These are phyloP conservation scores for Aspergillus fumigatus DNA, from an alignment of 2,329 filamentous ascomycete species.

Conservation along the genomic window DNA sequence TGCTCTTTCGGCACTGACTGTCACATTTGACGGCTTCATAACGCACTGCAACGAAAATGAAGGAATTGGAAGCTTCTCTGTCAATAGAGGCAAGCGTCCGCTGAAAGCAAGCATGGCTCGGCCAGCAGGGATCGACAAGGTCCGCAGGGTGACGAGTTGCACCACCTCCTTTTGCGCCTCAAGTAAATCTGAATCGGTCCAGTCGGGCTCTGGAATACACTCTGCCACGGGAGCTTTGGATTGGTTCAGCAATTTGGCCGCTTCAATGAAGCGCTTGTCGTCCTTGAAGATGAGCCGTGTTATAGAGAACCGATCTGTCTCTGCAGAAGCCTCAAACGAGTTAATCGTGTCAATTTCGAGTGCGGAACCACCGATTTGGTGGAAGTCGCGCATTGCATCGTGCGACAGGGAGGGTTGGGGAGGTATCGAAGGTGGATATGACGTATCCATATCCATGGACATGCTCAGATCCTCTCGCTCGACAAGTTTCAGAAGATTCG, in stretches of 20 bases:
- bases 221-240: conserved; percentile 74
- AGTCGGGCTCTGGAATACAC: conserved; percentile 67
- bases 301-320: conserved; percentile 76
- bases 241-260: conserved; percentile 78
- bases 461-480: conserved; percentile 76
- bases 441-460: conserved; percentile 51
- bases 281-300: conserved; percentile 86
- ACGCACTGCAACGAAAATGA: conserved; percentile 90
- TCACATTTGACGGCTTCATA: conserved; percentile 87
- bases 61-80: conserved; percentile 82
- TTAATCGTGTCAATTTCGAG: conserved; percentile 48
- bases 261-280: conserved; percentile 84
- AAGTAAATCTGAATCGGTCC: conserved; percentile 80
- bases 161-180: conserved; percentile 91
- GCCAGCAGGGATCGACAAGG: conserved; percentile 81
- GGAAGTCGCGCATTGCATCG: conserved; percentile 67
- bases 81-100: conserved; percentile 79
- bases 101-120: conserved; percentile 85
- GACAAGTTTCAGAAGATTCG: conserved; percentile 67
- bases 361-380: conserved; percentile 61
- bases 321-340: conserved; percentile 71
- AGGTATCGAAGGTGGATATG: conserved; percentile 28
- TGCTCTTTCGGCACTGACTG: conserved; percentile 84
- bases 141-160: conserved; percentile 78
- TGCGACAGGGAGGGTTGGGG: conserved; percentile 53